Evolutionary conservation across 2,329 filamentous ascomycete species (phyloP).

Genomic region (Epichloe amarillans): DNA sequence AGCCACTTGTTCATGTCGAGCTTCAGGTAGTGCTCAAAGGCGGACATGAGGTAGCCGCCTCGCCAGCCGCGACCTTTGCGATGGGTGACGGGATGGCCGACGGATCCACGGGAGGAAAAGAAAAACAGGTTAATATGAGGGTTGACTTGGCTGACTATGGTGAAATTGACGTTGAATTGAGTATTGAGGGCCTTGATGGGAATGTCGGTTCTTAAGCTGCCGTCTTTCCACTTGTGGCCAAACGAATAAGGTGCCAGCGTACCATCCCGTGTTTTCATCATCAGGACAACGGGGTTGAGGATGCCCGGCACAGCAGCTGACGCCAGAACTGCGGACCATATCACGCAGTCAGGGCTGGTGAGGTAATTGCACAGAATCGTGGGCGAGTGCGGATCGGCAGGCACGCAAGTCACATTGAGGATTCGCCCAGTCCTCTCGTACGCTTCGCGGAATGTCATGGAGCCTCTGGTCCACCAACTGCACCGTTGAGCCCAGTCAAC

Average conservation of each 20-base stretch:
- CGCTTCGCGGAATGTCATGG: slow-evolving; percentile 87
- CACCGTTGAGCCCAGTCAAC: slow-evolving; percentile 78
- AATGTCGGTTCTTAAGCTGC: slow-evolving; percentile 85
- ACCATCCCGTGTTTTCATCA: slow-evolving; percentile 73
- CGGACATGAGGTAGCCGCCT: slow-evolving; percentile 84
- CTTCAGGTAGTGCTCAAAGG: slow-evolving; percentile 88
- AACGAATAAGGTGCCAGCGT: slow-evolving; percentile 82
- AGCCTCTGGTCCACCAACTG: slow-evolving; percentile 83
- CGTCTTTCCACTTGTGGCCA: slow-evolving; percentile 98
- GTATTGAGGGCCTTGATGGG: slow-evolving; percentile 87
- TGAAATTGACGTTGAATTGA: slow-evolving; percentile 98
- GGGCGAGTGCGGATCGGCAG: slow-evolving; percentile 85
- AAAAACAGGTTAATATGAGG: slow-evolving; percentile 98
- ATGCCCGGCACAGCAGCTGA: slow-evolving; percentile 95
- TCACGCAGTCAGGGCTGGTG: slow-evolving; percentile 90
- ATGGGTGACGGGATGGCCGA: slow-evolving; percentile 88
- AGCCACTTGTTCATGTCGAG: slow-evolving; percentile 97
- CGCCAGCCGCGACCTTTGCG: slow-evolving; percentile 89
- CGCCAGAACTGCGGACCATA: slow-evolving; percentile 92
- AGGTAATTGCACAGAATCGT: slow-evolving; percentile 91
- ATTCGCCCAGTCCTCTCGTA: slow-evolving; percentile 90
- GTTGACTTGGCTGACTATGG: slow-evolving; percentile 79
- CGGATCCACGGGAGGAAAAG: slow-evolving; percentile 84
- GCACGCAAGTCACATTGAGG: slow-evolving; percentile 90
- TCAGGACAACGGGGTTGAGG: slow-evolving; percentile 83